A percentile compares a stretch with the other conserved stretches of the same genome.
These are phyloP conservation scores for Brassica carinata DNA, from an alignment of 345 rosid species.

Conservation along the genomic window DNA sequence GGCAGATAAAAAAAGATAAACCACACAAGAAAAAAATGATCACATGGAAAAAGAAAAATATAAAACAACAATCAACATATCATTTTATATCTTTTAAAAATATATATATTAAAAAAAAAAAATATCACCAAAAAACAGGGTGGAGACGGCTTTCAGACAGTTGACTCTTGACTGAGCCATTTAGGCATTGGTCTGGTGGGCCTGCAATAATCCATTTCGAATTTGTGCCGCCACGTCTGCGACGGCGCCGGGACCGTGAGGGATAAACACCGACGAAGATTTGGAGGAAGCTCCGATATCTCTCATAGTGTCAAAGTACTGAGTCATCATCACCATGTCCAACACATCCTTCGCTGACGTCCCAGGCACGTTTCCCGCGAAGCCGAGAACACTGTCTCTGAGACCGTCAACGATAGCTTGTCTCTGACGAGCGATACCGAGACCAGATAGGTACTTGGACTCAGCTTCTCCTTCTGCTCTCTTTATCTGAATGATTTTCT, in stretches of 20 bases:
- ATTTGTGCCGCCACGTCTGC: conserved; percentile 44
- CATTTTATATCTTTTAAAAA: background rate
- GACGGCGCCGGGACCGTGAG: conserved; percentile 48
- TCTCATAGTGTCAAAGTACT: conserved; percentile 48
- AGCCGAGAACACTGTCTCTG: conserved; percentile 60
- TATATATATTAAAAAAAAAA: background rate
- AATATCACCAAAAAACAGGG: background rate
- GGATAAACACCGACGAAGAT: conserved; percentile 40
- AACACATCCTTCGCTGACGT: conserved; percentile 47
- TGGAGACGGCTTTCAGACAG: background rate
- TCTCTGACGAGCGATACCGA: conserved; percentile 57
- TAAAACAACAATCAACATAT: background rate
- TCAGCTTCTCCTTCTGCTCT: conserved; percentile 61
- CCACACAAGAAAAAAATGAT: background rate
- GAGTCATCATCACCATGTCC: conserved; percentile 48
- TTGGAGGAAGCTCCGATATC: conserved; percentile 44
- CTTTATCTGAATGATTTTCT: conserved; percentile 60
- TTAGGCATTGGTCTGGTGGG: conserved; percentile 5
- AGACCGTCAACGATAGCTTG: conserved; percentile 66
- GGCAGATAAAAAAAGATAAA: background rate
- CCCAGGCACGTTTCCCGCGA: conserved; percentile 57
- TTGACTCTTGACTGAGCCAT: conserved; percentile 10
- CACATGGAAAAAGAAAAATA: background rate
- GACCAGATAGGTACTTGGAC: conserved; percentile 56
- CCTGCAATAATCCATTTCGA: conserved; percentile 45